Conservation (phyloP, 202 grass and related monocot genomes). For the Brachypodium distachyon region DNA sequence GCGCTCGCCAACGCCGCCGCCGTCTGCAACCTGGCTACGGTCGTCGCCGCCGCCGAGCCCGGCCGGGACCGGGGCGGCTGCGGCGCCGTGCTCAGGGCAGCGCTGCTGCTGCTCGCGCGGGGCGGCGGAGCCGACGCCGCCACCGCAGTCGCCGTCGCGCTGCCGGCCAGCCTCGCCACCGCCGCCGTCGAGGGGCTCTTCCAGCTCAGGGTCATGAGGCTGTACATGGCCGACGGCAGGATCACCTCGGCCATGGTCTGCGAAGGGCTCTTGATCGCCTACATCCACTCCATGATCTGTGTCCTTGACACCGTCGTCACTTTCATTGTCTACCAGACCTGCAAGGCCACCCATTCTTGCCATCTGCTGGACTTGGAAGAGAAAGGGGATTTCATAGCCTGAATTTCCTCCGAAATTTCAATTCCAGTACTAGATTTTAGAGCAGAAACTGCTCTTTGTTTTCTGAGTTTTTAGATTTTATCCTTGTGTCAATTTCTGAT, state of each 20-base stretch:
- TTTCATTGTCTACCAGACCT: constrained; percentile 58
- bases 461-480: neutral
- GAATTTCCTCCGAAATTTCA: neutral
- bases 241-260: constrained; percentile 23
- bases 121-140: constrained; percentile 51
- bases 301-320: constrained; percentile 74
- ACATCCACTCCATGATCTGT: constrained; percentile 65
- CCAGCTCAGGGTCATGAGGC: constrained; percentile 52
- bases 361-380: constrained; percentile 37
- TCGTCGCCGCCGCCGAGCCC: constrained; percentile 47
- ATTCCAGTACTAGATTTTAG: neutral
- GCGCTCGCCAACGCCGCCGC: constrained; percentile 57
- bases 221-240: constrained; percentile 21
- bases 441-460: neutral
- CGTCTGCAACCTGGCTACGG: constrained; percentile 65
- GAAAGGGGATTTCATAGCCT: constrained; percentile 35
- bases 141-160: constrained; percentile 61
- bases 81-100: constrained; percentile 52
- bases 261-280: constrained; percentile 58
- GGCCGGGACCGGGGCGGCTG: constrained; percentile 30
- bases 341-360: constrained; percentile 32
- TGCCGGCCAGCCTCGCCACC: constrained; percentile 55
- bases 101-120: constrained; percentile 45
- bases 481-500: constrained; percentile 2
- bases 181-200: constrained; percentile 73